Evolutionary conservation across 768 basidiomycete genomes (phyloP).

Genomic region (Rhodotorula sphaerocarpa): DNA sequence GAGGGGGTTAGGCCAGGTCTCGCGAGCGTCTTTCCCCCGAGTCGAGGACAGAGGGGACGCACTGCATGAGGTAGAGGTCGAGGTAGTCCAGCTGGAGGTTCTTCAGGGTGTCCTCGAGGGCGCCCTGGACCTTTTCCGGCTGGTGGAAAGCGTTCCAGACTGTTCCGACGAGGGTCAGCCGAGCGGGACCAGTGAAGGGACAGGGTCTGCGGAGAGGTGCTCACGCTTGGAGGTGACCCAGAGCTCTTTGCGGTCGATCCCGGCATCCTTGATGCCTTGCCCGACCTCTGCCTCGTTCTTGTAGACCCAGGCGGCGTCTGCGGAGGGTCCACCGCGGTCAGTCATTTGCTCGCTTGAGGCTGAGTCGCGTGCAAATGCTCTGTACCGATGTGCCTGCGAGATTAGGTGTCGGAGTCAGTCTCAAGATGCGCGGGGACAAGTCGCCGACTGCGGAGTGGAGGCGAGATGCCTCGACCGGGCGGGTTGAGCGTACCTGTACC

Average conservation of each 20-base stretch:
- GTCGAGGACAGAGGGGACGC: not conserved
- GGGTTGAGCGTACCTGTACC: conserved; percentile 49
- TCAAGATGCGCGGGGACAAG: too few relatives aligned
- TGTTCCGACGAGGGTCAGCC: conserved; percentile 43
- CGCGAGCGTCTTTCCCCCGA: not conserved
- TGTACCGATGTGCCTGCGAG: conserved; percentile 42
- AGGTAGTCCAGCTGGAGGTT: conserved; percentile 67
- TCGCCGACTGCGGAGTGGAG: too few relatives aligned
- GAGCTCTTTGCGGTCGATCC: conserved; percentile 68
- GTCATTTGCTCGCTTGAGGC: not conserved
- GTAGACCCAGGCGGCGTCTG: conserved; percentile 61
- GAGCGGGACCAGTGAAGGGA: too few relatives aligned
- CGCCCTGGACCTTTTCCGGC: conserved; percentile 59
- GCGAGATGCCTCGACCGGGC: too few relatives aligned
- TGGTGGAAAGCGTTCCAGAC: conserved; percentile 69
- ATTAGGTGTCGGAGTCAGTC: too few relatives aligned
- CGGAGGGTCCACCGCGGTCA: too few relatives aligned
- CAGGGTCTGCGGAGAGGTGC: too few relatives aligned
- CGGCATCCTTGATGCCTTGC: conserved; percentile 54
- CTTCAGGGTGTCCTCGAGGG: conserved; percentile 63
- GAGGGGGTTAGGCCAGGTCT: too few relatives aligned
- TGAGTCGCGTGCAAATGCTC: conserved; percentile 44
- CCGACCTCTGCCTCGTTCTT: conserved; percentile 63
- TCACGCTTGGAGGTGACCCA: conserved; percentile 52
- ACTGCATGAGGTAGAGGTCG: conserved; percentile 71